Evolutionary conservation across 2,329 filamentous ascomycete genomes (phyloP).

Genomic region (Alternaria burnsii): DNA sequence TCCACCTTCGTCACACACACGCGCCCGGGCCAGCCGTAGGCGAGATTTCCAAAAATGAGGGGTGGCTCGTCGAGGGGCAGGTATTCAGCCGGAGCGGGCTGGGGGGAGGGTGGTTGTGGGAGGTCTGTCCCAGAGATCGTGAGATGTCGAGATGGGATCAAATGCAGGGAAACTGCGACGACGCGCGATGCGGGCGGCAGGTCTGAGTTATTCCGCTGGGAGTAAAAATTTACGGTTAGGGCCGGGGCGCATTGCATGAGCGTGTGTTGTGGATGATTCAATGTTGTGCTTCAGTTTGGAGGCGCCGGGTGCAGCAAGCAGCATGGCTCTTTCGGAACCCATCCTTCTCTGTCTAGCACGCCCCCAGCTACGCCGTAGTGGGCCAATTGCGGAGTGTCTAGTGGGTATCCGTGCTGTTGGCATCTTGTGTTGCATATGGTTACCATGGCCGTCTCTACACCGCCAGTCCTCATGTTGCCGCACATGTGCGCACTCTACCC

Average conservation of each 20-base stretch:
- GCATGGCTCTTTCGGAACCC: conserved; percentile 20
- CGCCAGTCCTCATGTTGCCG: conserved; percentile 36
- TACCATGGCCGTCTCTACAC: conserved; percentile 27
- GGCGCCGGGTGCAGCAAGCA: conserved; percentile 17
- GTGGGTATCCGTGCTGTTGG: conserved; percentile 22
- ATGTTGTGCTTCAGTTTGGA: conserved; percentile 18
- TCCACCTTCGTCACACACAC: conserved; percentile 37
- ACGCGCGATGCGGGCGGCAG: conserved; percentile 27
- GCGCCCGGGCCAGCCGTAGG: conserved; percentile 35
- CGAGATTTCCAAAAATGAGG: conserved; percentile 27
- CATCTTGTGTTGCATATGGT: conserved; percentile 13
- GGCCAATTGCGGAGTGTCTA: conserved; percentile 20
- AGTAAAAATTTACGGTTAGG: conserved; percentile 30
- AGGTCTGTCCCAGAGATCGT: conserved; percentile 11
- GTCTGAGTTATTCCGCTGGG: conserved; percentile 27
- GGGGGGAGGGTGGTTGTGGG: conserved; percentile 15
- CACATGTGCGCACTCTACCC: conserved; percentile 1
- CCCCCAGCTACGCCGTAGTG: conserved; percentile 22
- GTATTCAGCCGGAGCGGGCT: conserved; percentile 13
- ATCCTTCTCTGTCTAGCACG: conserved; percentile 31
- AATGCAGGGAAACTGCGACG: conserved; percentile 29
- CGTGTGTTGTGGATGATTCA: conserved; percentile 21
- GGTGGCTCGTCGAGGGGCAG: conserved; percentile 28
- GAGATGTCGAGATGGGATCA: conserved; percentile 27
- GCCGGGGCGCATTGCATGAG: conserved; percentile 32